Base-by-base conservation (phyloP, 2,329 filamentous ascomycete genomes). In the Arthroderma uncinatum region DNA sequence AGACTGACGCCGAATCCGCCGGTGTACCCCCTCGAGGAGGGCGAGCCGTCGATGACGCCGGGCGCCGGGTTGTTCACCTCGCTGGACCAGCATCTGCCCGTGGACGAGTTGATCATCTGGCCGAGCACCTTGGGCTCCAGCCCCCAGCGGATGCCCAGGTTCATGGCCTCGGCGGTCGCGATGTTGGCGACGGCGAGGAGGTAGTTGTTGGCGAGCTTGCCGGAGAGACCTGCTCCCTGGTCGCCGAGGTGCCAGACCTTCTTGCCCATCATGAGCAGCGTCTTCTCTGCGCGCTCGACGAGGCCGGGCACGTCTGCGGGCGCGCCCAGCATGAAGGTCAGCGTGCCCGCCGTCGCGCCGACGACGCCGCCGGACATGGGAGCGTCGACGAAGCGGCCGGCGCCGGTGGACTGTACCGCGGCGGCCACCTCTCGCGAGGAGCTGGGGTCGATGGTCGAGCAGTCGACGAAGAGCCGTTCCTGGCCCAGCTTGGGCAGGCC, bases 311-410 rank as follows among this genome's bases (percentile, higher is more conserved):
- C 60, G 28, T 68, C 63, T 4, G 68, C 66, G 0, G 83, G 77
- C 5, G 85, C 80, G 44, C 93, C 93, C 57, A 97, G 83, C 93
- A 98, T 97, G 71, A 98, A 98, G 0, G 91, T 95, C 58, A 98
- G 77, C 0, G 89, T 91, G 34, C 87, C 93, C 10, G 89, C 89
- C 4, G 83, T 79, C 9, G 93, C 93, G 44, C 92, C 93, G 4
- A 97, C 89, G 0, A 96, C 91, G 54, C 93, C 93, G 52, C 93
- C 93, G 0, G 92, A 97, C 86, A 98, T 95, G 47, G 93, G 93
- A 2, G 93, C 92, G 69, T 98, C 93, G 58, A 96, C 84, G 67
- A 97, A 96, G 55, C 79, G 79, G 55, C 88, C 88, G 67, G 86
- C 81, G 1, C 81, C 78, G 0, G 82, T 82, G 4, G 80, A 80